A percentile compares a stretch with the other conserved stretches of the same genome.
These are phyloP conservation scores for Lentinula novae-zelandiae DNA, from an alignment of 1,284 basidiomycete species.

Conservation along the genomic window DNA sequence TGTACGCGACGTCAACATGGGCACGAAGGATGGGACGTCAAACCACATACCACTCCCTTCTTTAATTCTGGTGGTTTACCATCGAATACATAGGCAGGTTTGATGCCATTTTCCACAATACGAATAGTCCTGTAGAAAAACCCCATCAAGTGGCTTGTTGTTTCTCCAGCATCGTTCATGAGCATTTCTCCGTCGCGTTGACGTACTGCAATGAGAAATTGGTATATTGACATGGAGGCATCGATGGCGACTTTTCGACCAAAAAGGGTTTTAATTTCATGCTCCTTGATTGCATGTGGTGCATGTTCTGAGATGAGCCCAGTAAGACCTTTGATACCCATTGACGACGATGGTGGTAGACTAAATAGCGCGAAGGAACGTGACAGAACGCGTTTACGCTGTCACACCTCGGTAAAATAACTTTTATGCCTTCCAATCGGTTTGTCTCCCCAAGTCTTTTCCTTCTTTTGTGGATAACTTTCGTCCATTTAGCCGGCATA, in stretches of 20 bases:
- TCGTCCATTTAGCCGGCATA: slow-evolving; percentile 59
- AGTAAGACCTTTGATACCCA: slow-evolving; percentile 94
- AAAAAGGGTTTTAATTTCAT: slow-evolving; percentile 96
- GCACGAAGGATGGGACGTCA: background rate
- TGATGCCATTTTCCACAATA: slow-evolving; percentile 99
- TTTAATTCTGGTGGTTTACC: slow-evolving; percentile 98
- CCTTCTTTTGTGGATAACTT: slow-evolving; percentile 57
- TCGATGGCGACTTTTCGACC: slow-evolving; percentile 99
- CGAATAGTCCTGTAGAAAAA: slow-evolving; percentile 97
- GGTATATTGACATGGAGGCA: slow-evolving; percentile 94
- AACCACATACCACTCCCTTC: slow-evolving; percentile 81
- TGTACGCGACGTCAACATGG: slow-evolving; percentile 26
- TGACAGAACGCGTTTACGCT: background rate
- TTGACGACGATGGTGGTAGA: slow-evolving; percentile 24
- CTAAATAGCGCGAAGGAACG: background rate
- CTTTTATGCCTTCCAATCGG: background rate
- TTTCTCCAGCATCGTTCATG: slow-evolving; percentile 95
- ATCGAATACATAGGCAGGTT: slow-evolving; percentile 98
- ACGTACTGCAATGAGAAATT: slow-evolving; percentile 97
- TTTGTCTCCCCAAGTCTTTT: slow-evolving; percentile 19
- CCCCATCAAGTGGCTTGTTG: slow-evolving; percentile 97
- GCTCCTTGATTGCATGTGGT: slow-evolving; percentile 84
- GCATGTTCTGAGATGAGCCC: slow-evolving; percentile 87
- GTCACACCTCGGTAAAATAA: background rate
- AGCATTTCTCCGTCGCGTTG: slow-evolving; percentile 96